A percentile compares a stretch with the other conserved stretches of the same genome.
Conservation (phyloP, 1,284 basidiomycete species). For the Coniophora puteana region DNA sequence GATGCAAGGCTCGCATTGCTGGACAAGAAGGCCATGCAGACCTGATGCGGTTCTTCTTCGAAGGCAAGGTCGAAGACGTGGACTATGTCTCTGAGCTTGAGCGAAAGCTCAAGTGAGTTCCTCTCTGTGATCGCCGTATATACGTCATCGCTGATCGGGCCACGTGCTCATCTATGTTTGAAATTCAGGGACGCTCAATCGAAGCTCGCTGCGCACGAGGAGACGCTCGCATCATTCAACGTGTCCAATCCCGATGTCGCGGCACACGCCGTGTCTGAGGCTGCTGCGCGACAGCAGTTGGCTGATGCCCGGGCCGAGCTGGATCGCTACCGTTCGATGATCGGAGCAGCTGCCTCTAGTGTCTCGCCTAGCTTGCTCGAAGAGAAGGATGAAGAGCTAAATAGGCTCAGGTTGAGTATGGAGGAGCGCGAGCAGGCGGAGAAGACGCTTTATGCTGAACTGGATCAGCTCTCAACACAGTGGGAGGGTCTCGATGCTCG, state of each 20-base stretch:
- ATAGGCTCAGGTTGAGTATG: conserved; percentile 51
- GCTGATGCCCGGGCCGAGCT: conserved; percentile 44
- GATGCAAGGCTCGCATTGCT: conserved; percentile 76
- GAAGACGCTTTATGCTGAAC: conserved; percentile 78
- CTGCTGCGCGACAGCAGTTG: conserved; percentile 50
- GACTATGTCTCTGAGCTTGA: conserved; percentile 66
- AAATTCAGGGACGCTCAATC: conserved; percentile 48
- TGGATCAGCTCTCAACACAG: conserved; percentile 83
- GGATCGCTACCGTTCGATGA: conserved; percentile 56
- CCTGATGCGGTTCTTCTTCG: conserved; percentile 67
- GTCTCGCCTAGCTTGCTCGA: conserved; percentile 57
- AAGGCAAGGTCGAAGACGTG: conserved; percentile 51
- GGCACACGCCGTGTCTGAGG: conserved; percentile 46
- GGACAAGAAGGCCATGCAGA: conserved; percentile 72
- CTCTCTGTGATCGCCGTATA: background rate
- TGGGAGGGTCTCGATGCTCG: conserved; percentile 88
- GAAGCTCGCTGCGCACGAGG: conserved; percentile 47
- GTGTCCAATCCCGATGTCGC: conserved; percentile 46
- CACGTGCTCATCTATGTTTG: conserved; percentile 7
- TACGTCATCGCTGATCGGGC: no score
- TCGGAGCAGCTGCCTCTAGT: conserved; percentile 52
- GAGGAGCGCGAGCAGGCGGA: conserved; percentile 62
- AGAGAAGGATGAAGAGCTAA: conserved; percentile 60
- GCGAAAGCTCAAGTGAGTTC: conserved; percentile 52
- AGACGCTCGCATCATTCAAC: conserved; percentile 41